Percentiles rank a stretch among this genome's conserved stretches.
phyloP scores from a whole-genome alignment of 495 filamentous ascomycete genomes.

The Aspergillus kassunensis region DNA sequence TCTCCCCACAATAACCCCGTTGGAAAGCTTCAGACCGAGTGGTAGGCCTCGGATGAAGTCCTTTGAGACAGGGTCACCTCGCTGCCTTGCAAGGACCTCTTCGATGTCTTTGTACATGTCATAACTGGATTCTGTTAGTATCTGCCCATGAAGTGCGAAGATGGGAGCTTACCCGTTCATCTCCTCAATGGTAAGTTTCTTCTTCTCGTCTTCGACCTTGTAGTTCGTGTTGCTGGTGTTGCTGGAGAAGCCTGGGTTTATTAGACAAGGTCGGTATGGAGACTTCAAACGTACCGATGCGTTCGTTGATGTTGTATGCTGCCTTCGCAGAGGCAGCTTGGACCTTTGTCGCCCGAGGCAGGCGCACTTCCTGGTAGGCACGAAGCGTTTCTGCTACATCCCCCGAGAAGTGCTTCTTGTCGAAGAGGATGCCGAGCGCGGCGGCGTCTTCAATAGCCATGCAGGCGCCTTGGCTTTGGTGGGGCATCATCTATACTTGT shows the following conservation, averaged over 20 bases:
- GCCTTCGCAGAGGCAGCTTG: slow-evolving; percentile 45
- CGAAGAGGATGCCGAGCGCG: slow-evolving; percentile 44
- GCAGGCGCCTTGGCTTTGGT: slow-evolving; percentile 50
- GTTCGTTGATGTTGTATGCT: slow-evolving; percentile 47
- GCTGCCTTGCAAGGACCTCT: slow-evolving; percentile 28
- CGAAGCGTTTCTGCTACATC: slow-evolving; percentile 36
- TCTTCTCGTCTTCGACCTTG: slow-evolving; percentile 43
- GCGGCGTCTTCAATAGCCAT: slow-evolving; percentile 51
- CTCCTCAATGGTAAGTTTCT: slow-evolving; percentile 49
- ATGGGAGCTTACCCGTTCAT: slow-evolving; percentile 45
- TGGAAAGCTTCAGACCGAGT: slow-evolving; percentile 36
- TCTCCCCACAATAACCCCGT: slow-evolving; percentile 30
- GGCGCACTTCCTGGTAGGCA: slow-evolving; percentile 42
- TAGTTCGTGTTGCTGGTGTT: slow-evolving; percentile 42
- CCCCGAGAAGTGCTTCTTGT: slow-evolving; percentile 35
- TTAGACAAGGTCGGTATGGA: background rate
- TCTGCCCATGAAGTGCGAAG: background rate
- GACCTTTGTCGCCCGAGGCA: slow-evolving; percentile 41
- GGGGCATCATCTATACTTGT: slow-evolving; percentile 41
- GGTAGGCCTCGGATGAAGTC: slow-evolving; percentile 36
- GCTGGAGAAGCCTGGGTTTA: slow-evolving; percentile 37
- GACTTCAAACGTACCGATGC: slow-evolving; percentile 38
- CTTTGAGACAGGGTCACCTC: slow-evolving; percentile 19
- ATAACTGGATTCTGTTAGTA: slow-evolving; percentile 31
- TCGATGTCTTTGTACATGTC: slow-evolving; percentile 49